These are phyloP conservation scores for Acanthochlamys bracteata DNA, from an alignment of 106 monocot genomes.

Conservation along the genomic window DNA sequence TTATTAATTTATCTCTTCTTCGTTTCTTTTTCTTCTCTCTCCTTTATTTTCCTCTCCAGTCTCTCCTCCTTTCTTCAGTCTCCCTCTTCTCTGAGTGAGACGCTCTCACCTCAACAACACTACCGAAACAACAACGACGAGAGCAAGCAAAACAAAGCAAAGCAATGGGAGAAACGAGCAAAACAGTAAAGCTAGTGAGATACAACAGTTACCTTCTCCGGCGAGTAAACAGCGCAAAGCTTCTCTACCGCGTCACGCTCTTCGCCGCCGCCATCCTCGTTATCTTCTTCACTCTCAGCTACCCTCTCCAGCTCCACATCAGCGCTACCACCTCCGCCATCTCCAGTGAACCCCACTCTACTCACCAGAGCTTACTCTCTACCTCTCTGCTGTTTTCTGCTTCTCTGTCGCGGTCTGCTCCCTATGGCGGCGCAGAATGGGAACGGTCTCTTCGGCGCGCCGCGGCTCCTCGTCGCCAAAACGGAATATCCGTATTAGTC, in stretches of 20 bases:
- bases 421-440: conserved; percentile 14
- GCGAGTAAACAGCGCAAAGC: conserved; percentile 26
- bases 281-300: conserved; percentile 27
- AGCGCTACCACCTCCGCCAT: neutral
- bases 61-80: too few species aligned
- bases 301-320: conserved; percentile 6
- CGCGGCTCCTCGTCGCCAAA: conserved; percentile 5
- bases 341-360: neutral
- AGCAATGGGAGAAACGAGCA: conserved; percentile 25
- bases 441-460: conserved; percentile 21
- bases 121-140: too few species aligned
- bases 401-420: neutral
- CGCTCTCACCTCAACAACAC: too few species aligned
- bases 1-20: too few species aligned
- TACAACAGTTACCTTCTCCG: conserved; percentile 39
- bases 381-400: neutral
- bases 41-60: too few species aligned
- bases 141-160: neutral
- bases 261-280: conserved; percentile 16
- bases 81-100: too few species aligned
- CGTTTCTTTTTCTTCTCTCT: too few species aligned
- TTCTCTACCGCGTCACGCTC: conserved; percentile 31
- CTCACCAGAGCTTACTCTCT: conserved; percentile 9
- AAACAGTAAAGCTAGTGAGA: conserved; percentile 26
- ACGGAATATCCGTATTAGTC: conserved; percentile 23